A percentile compares a stretch with the other conserved stretches of the same genome.
Evolutionary conservation across 352 stramenopile species (phyloP).

Genomic region (Globisporangium splendens): DNA sequence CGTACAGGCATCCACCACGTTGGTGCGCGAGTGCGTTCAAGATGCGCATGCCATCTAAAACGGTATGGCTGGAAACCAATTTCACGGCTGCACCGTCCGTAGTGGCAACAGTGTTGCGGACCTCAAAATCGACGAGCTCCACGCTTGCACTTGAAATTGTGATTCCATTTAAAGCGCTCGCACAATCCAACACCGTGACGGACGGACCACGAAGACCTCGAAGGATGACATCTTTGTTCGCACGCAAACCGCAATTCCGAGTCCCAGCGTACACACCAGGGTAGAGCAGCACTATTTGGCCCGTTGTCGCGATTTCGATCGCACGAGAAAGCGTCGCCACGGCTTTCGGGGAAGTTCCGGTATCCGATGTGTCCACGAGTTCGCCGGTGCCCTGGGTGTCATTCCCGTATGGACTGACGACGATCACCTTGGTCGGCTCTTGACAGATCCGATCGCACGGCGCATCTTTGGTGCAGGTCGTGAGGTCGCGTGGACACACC

Average conservation of each 20-base stretch:
- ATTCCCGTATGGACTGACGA: conserved; percentile 44
- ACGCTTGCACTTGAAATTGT: conserved; percentile 16
- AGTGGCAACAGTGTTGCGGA: conserved; percentile 16
- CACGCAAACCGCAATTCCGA: conserved; percentile 41
- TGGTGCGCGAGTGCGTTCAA: conserved; percentile 4
- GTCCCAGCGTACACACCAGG: conserved; percentile 31
- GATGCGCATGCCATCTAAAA: conserved; percentile 16
- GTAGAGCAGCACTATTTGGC: conserved; percentile 50
- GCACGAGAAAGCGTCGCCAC: conserved; percentile 40
- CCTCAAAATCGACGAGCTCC: conserved; percentile 22
- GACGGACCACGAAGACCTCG: conserved; percentile 31
- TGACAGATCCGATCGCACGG: conserved; percentile 46
- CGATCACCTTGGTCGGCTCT: conserved; percentile 30
- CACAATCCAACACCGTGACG: conserved; percentile 42
- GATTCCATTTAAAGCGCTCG: conserved; percentile 18
- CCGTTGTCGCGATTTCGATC: conserved; percentile 23
- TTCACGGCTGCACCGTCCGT: conserved; percentile 25
- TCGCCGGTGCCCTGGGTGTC: conserved; percentile 49
- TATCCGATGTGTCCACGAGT: conserved; percentile 43
- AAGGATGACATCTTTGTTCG: conserved; percentile 24
- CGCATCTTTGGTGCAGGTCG: conserved; percentile 16
- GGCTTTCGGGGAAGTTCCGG: conserved; percentile 49
- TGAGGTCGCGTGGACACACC: conserved; percentile 34
- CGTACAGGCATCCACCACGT: conserved; percentile 34
- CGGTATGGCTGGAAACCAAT: conserved; percentile 15